Conservation (phyloP, 495 filamentous ascomycete genomes). For the Penicillium roqueforti region DNA sequence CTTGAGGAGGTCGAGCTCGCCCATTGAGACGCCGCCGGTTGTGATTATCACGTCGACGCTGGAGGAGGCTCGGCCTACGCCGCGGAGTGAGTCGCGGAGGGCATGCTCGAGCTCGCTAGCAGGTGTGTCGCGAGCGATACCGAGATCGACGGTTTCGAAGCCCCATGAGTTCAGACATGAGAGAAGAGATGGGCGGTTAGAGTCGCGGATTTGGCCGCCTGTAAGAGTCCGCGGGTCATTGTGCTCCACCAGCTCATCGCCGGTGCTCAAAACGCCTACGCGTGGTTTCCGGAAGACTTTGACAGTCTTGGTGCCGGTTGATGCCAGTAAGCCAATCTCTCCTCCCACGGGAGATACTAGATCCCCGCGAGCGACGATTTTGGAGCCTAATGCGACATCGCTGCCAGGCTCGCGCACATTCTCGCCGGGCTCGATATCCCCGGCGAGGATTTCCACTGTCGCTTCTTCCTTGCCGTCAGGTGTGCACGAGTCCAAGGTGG, state of each 20-base stretch:
- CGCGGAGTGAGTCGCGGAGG: constrained; percentile 66
- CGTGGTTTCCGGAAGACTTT: constrained; percentile 69
- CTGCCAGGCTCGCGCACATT: constrained; percentile 91
- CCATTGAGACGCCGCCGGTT: constrained; percentile 95
- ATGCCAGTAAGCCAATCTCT: constrained; percentile 83
- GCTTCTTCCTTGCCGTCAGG: constrained; percentile 81
- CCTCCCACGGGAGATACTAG: constrained; percentile 79
- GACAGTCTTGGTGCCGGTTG: constrained; percentile 74
- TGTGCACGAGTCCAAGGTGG: constrained; percentile 63
- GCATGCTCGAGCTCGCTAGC: constrained; percentile 70
- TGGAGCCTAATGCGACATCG: constrained; percentile 65
- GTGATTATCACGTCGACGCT: constrained; percentile 81
- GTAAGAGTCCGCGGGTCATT: constrained; percentile 57
- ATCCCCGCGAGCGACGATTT: constrained; percentile 71
- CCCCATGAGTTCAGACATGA: constrained; percentile 71
- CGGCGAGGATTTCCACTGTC: constrained; percentile 77
- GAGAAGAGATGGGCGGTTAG: constrained; percentile 81
- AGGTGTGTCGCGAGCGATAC: constrained; percentile 74
- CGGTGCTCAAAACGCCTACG: constrained; percentile 87
- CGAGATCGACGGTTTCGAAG: constrained; percentile 77
- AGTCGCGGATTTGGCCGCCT: constrained; percentile 86
- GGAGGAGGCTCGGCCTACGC: constrained; percentile 29
- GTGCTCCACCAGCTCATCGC: constrained; percentile 87
- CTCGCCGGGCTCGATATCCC: constrained; percentile 69
- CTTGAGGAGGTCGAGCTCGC: constrained; percentile 94